Percentiles rank a stretch among this genome's conserved stretches.
Conservation (phyloP, 345 rosid genomes). For the Gossypium australe region DNA sequence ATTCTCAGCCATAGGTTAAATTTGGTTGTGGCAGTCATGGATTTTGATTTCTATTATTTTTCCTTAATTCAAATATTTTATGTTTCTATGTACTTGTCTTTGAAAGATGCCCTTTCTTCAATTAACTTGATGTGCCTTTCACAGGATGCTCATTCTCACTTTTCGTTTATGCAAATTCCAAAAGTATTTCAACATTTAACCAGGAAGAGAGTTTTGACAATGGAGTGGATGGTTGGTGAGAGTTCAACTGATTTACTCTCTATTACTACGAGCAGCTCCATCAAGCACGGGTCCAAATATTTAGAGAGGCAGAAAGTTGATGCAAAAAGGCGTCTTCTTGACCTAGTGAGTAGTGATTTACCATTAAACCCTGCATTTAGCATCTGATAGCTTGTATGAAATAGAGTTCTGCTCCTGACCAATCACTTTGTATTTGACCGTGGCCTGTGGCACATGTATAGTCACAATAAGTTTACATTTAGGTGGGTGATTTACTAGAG, state of each 20-base stretch:
- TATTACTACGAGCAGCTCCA: constrained; percentile 33
- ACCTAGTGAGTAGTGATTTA: constrained; percentile 47
- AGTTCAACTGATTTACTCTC: constrained; percentile 67
- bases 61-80: not conserved
- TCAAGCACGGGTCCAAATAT: constrained; percentile 28
- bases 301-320: constrained; percentile 55
- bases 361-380: not conserved
- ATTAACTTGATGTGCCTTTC: constrained; percentile 22
- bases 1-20: not conserved
- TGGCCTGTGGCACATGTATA: not conserved
- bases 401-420: not conserved
- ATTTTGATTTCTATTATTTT: not conserved
- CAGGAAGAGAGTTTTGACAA: constrained; percentile 79
- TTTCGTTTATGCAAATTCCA: constrained; percentile 62
- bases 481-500: not conserved
- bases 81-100: not conserved
- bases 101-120: constrained; percentile 17
- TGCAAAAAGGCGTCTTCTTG: constrained; percentile 68
- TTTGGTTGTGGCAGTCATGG: not conserved
- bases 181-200: constrained; percentile 57
- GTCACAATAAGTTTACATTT: not conserved
- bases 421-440: not conserved
- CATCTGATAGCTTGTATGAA: not conserved
- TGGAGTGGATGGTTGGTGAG: constrained; percentile 97
- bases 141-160: constrained; percentile 77